Base-by-base conservation (phyloP, 768 basidiomycete species). In the Boletus pseudo-olivaceus region DNA sequence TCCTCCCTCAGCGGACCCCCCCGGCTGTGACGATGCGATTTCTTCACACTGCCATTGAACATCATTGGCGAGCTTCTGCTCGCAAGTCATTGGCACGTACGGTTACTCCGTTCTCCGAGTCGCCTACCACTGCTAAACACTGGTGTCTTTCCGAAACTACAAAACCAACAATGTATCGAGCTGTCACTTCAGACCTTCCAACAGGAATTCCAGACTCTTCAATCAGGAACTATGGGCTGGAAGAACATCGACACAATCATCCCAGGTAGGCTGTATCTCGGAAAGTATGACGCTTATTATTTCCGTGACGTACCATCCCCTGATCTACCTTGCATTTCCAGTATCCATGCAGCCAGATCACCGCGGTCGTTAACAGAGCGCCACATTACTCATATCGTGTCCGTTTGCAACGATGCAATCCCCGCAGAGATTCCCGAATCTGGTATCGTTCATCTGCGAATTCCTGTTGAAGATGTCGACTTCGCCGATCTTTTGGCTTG, bases 321-420 rank as follows among this genome's bases (percentile, higher is more conserved):
- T 88, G 66, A 78, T 87, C 58, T 72, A 76, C 48, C 41, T 47
- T 41, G 29, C 56, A 40, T 57, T 53, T 51, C 64, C 64, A 90
- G 88, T 65, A 76, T 89, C 62, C 75, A 79, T 61, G 85, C 88
- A 47, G 88, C 88, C 30, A 78, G 78, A 59, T 87, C 88, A 34
- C 80, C 87, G 26, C 81, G 87, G 66, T 81, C 84, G 51, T 76
- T 90, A 69, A 77, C 82, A 47, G 87, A 90, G 68, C 83, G 84
- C 60, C 81, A 82, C 55, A 86, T 92, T 56, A 88, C 87, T 6
- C 90, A 92, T 70, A 83, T 91, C 47, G 68, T 92, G 17, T 90
- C 88, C 43, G 88, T 90, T 50, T 90, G 90, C 63, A 68, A 73
- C 34, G 90, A 92, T 51, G 76, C 77, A 6, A 87, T 88, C 47